A percentile compares a stretch with the other conserved stretches of the same genome.
Conservation (phyloP, 2,329 filamentous ascomycete genomes). For the Didymella sp. region DNA sequence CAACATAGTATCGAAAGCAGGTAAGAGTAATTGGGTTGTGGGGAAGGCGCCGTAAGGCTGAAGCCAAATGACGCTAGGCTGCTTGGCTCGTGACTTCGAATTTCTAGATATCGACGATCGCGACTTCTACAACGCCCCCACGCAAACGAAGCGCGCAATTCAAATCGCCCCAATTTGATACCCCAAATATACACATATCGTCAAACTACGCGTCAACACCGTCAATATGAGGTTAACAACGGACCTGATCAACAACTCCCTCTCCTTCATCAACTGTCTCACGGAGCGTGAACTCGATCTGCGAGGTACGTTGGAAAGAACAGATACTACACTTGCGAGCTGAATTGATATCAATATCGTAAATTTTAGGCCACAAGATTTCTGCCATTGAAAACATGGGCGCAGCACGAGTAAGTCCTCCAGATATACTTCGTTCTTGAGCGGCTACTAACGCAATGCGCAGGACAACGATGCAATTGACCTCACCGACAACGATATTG, state of each 20-base stretch:
- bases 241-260: slow-evolving; percentile 91
- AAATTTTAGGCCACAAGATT: slow-evolving; percentile 89
- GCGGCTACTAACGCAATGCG: neutral
- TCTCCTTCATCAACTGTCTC: slow-evolving; percentile 97
- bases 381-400: slow-evolving; percentile 97
- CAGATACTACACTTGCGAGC: slow-evolving; percentile 94
- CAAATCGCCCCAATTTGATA: neutral
- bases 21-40: neutral
- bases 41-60: slow-evolving; percentile 8
- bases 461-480: slow-evolving; percentile 97
- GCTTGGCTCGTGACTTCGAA: slow-evolving; percentile 14
- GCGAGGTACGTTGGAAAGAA: slow-evolving; percentile 97
- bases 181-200: neutral
- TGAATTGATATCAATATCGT: slow-evolving; percentile 79
- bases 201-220: slow-evolving; percentile 2
- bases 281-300: slow-evolving; percentile 99
- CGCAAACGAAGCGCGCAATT: neutral
- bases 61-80: neutral
- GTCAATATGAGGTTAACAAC: slow-evolving; percentile 87
- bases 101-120: slow-evolving; percentile 7
- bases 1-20: neutral
- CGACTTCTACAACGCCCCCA: neutral
- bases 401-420: slow-evolving; percentile 78
- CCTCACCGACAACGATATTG: slow-evolving; percentile 97
- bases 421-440: neutral